These are phyloP conservation scores for Dalbergia cochinchinensis DNA, from an alignment of 306 rosid species.

Conservation along the genomic window DNA sequence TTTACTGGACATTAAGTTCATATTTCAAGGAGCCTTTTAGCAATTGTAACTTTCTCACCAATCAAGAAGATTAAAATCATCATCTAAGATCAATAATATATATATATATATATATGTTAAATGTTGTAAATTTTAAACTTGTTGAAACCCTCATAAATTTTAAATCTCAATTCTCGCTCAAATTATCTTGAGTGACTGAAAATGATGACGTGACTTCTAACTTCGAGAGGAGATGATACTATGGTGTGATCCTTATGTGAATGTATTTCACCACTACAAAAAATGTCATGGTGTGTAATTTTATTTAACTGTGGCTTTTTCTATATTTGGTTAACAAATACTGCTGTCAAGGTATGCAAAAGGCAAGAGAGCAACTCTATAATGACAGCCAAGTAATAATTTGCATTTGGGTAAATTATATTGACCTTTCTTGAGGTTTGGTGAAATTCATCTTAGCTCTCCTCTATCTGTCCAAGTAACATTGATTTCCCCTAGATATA, in stretches of 20 bases:
- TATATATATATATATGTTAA: too few relatives aligned
- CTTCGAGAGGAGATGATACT: conserved; percentile 8
- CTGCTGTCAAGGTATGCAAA: conserved; percentile 88
- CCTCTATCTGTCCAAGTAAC: too few relatives aligned
- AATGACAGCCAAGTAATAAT: conserved; percentile 52
- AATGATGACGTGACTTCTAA: conserved; percentile 9
- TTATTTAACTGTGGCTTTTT: conserved; percentile 18
- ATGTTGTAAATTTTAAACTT: not conserved
- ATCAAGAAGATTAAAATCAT: not conserved
- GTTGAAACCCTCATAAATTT: conserved; percentile 20
- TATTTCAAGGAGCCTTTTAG: conserved; percentile 14
- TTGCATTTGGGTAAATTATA: not conserved
- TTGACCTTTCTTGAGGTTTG: too few relatives aligned
- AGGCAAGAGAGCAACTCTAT: conserved; percentile 95
- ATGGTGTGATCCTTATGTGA: not conserved
- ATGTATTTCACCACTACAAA: not conserved
- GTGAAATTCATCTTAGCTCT: too few relatives aligned
- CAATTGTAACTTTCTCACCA: conserved; percentile 14
- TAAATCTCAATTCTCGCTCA: conserved; percentile 19
- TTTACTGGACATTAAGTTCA: conserved; percentile 19
- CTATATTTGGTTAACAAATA: conserved; percentile 9
- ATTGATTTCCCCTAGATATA: too few relatives aligned
- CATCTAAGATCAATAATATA: not conserved
- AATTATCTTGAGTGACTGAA: conserved; percentile 18
- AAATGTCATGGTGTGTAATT: not conserved